These are phyloP conservation scores for Salix dunnii DNA, from an alignment of 345 rosid species.

Conservation along the genomic window DNA sequence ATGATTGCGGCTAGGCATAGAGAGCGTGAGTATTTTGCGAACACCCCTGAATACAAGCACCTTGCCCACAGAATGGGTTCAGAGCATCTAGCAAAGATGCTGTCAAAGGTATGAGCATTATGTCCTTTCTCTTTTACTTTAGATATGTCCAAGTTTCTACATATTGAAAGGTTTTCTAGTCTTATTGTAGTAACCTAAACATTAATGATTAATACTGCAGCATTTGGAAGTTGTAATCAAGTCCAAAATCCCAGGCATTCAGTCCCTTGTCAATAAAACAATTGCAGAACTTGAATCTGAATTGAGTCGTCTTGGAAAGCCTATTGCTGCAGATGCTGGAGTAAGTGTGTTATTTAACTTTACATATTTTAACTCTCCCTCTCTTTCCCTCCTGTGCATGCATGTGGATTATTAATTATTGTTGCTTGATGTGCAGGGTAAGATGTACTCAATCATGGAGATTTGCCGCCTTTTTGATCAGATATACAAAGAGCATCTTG, in stretches of 20 bases:
- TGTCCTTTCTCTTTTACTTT: background rate
- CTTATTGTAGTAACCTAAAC: slow-evolving; percentile 8
- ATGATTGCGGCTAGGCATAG: slow-evolving; percentile 97
- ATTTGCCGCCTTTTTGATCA: slow-evolving; percentile 94
- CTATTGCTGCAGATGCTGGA: slow-evolving; percentile 97
- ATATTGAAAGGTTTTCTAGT: background rate
- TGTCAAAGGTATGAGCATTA: slow-evolving; percentile 63
- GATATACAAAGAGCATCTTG: slow-evolving; percentile 92
- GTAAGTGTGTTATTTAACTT: slow-evolving; percentile 41
- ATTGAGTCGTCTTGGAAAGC: slow-evolving; percentile 93
- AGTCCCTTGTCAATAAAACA: slow-evolving; percentile 91
- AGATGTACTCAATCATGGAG: slow-evolving; percentile 93
- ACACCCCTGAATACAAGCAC: slow-evolving; percentile 88
- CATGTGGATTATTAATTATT: slow-evolving; percentile 14
- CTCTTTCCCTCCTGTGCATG: background rate
- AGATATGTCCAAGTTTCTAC: background rate
- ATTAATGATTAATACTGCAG: slow-evolving; percentile 40
- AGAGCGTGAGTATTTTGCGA: slow-evolving; percentile 92
- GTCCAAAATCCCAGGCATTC: slow-evolving; percentile 91
- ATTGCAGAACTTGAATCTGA: slow-evolving; percentile 80
- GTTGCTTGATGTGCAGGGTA: slow-evolving; percentile 63
- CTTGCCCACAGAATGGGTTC: slow-evolving; percentile 97
- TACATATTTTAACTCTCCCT: background rate
- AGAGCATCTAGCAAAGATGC: slow-evolving; percentile 92
- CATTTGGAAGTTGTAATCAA: slow-evolving; percentile 98